Conservation (phyloP, 2,329 filamentous ascomycete species). For the Fusarium nematophilum region DNA sequence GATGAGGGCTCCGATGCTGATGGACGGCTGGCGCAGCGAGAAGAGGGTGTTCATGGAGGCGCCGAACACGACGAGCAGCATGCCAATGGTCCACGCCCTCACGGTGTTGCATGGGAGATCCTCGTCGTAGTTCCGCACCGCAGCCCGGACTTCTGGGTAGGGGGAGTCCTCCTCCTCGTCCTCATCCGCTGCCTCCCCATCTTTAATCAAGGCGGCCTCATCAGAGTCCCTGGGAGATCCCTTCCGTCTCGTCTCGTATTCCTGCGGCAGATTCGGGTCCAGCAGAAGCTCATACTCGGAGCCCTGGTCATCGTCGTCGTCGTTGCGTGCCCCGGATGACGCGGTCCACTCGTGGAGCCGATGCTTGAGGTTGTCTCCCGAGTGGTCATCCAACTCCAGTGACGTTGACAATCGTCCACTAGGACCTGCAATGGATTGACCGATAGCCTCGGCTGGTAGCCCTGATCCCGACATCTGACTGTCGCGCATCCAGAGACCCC, state of each 20-base stretch:
- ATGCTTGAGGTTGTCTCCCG: slow-evolving; percentile 43
- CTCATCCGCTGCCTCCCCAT: slow-evolving; percentile 37
- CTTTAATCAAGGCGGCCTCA: slow-evolving; percentile 35
- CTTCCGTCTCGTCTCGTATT: slow-evolving; percentile 52
- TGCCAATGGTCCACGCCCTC: slow-evolving; percentile 72
- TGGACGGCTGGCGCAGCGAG: slow-evolving; percentile 70
- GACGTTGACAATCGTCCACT: slow-evolving; percentile 45
- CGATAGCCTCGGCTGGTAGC: slow-evolving; percentile 34
- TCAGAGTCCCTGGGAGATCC: slow-evolving; percentile 29
- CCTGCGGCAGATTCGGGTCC: slow-evolving; percentile 62
- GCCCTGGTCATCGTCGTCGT: slow-evolving; percentile 58
- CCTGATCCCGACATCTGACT: slow-evolving; percentile 13
- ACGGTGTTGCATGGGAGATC: slow-evolving; percentile 74
- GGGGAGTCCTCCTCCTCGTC: slow-evolving; percentile 65
- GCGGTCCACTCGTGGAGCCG: slow-evolving; percentile 56
- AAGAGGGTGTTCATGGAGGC: slow-evolving; percentile 73
- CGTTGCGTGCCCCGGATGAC: slow-evolving; percentile 52
- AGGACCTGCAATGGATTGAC: slow-evolving; percentile 38
- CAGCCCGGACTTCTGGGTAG: slow-evolving; percentile 74
- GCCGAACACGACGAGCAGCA: slow-evolving; percentile 66
- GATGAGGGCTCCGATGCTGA: slow-evolving; percentile 69
- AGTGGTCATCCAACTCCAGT: slow-evolving; percentile 37
- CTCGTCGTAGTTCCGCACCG: slow-evolving; percentile 73
- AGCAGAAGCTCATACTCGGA: slow-evolving; percentile 68
- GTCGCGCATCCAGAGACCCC: slow-evolving; percentile 12